phyloP scores from a whole-genome alignment of 306 rosid species.

The Lithocarpus polystachyus region DNA sequence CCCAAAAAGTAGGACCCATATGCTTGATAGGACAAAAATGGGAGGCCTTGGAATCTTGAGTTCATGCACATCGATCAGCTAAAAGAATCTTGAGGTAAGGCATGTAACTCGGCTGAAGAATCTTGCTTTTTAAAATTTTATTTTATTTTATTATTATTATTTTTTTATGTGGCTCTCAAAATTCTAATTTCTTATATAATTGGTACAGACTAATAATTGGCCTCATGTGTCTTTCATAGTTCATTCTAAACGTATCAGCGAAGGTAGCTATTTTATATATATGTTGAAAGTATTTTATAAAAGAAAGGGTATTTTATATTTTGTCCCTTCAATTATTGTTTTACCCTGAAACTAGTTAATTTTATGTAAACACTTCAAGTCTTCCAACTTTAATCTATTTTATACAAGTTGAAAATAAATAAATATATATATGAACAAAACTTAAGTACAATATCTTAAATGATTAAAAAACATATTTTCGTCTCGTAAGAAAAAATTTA shows the following conservation, averaged over 20 bases:
- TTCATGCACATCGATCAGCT: not conserved
- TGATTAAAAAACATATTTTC: accelerated
- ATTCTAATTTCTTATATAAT: not conserved
- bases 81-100: not conserved
- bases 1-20: not conserved
- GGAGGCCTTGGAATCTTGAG: not conserved
- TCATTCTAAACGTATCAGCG: not conserved
- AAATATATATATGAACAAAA: too few species aligned
- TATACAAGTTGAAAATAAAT: too few species aligned
- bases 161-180: not conserved
- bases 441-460: accelerated
- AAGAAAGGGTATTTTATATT: not conserved
- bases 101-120: not conserved
- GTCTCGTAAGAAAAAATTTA: accelerated
- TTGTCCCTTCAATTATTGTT: not conserved
- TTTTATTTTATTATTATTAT: too few species aligned
- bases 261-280: not conserved
- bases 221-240: not conserved
- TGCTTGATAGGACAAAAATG: too few species aligned
- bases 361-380: too few species aligned
- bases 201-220: not conserved
- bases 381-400: too few species aligned
- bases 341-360: too few species aligned
- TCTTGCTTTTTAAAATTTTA: not conserved
- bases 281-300: not conserved